Conservation (phyloP, 345 rosid genomes). For the Rubroshorea leprosula region DNA sequence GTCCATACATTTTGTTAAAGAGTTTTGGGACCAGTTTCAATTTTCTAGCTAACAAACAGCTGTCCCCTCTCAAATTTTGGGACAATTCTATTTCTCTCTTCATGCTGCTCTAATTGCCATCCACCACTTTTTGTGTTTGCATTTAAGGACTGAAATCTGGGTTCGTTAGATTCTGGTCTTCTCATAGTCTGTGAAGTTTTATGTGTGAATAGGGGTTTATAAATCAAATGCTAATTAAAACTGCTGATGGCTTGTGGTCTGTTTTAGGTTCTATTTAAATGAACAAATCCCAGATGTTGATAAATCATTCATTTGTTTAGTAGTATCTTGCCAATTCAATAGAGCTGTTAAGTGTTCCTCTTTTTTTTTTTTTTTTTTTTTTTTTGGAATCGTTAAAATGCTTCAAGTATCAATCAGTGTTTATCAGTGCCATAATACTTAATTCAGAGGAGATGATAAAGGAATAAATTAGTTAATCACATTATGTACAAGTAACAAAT, state of each 20-base stretch:
- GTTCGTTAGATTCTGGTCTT: no score
- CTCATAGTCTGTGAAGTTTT: no score
- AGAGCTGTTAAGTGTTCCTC: not conserved
- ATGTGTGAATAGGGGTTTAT: not conserved
- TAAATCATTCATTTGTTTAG: not conserved
- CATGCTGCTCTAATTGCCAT: not conserved
- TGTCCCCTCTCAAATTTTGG: not conserved
- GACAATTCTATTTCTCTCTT: not conserved
- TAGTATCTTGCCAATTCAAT: not conserved
- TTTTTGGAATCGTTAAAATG: no score
- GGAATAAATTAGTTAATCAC: not conserved
- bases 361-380: no score
- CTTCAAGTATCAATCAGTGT: no score
- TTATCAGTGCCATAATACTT: not conserved
- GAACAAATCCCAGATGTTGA: not conserved
- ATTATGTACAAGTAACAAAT: not conserved
- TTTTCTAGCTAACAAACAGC: not conserved
- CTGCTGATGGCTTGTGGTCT: not conserved
- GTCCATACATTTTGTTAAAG: not conserved
- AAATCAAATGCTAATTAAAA: not conserved
- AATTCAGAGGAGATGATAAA: not conserved
- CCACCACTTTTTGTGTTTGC: not conserved
- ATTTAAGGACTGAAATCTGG: not conserved
- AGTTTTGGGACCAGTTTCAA: not conserved
- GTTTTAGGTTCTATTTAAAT: not conserved